A percentile compares a stretch with the other conserved stretches of the same genome.
phyloP scores from a whole-genome alignment of 768 basidiomycete genomes.

The Cystofilobasidium macerans region DNA sequence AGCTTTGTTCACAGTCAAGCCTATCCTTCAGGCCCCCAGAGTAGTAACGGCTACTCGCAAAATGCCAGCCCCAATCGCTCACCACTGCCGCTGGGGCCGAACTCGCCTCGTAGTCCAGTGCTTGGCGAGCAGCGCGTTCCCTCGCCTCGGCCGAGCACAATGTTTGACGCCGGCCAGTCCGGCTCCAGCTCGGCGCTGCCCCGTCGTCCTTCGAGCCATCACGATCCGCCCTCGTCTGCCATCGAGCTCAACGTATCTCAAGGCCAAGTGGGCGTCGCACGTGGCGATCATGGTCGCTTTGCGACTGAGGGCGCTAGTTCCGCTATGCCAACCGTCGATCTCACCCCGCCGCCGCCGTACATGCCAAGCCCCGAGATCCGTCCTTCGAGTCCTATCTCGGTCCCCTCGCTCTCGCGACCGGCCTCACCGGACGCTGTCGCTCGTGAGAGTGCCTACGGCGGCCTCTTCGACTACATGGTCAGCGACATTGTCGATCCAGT shows the following conservation, averaged over 20 bases:
- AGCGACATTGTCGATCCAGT: neutral
- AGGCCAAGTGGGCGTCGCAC: neutral
- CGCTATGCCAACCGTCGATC: neutral
- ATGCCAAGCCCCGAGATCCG: neutral
- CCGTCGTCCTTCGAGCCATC: conserved; percentile 4
- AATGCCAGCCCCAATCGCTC: neutral
- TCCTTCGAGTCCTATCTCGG: neutral
- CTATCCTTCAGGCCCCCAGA: neutral
- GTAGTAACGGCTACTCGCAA: neutral
- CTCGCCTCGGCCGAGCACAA: conserved; percentile 3
- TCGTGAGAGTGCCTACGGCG: neutral
- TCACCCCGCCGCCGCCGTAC: neutral
- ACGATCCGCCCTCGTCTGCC: neutral
- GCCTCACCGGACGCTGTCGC: neutral
- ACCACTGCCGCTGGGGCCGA: neutral
- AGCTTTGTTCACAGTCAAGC: neutral
- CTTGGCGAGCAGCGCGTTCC: neutral
- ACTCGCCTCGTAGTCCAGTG: conserved; percentile 2
- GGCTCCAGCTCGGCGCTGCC: neutral
- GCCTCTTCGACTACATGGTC: conserved; percentile 4
- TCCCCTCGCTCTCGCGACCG: neutral
- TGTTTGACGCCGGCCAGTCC: conserved; percentile 2
- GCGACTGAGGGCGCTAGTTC: neutral
- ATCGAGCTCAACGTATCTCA: neutral
- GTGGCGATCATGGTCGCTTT: neutral